These are phyloP conservation scores for Solanum sparsipilum DNA, from an alignment of 257 asterid species.

Conservation along the genomic window DNA sequence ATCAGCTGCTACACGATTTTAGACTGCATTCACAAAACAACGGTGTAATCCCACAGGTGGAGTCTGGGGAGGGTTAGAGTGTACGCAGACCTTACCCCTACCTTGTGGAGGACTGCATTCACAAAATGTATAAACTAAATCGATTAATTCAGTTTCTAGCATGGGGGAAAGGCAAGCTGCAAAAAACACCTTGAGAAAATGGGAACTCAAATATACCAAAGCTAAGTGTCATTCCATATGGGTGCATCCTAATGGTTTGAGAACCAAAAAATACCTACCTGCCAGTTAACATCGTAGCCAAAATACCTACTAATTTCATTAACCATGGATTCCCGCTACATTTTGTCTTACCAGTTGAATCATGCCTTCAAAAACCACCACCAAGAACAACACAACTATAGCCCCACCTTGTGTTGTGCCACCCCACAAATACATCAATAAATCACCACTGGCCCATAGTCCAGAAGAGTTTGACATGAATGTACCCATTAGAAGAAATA, in stretches of 20 bases:
- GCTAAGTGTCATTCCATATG: neutral
- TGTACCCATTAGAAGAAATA: neutral
- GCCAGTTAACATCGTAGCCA: neutral
- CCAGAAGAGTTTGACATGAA: neutral
- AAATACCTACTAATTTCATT: neutral
- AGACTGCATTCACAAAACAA: neutral
- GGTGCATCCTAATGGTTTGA: neutral
- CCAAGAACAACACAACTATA: neutral
- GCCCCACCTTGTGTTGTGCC: neutral
- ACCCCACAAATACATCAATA: neutral
- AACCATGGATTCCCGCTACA: neutral
- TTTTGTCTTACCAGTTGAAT: neutral
- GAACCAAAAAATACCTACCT: neutral
- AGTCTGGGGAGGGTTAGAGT: neutral
- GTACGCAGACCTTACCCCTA: neutral
- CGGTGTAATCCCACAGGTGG: neutral
- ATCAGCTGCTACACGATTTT: neutral
- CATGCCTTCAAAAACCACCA: neutral
- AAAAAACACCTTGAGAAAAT: neutral
- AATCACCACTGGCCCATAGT: neutral
- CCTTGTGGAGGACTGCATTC: neutral
- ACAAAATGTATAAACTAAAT: neutral
- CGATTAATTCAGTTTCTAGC: neutral
- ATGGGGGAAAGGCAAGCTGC: neutral
- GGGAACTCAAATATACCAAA: neutral